A percentile compares a stretch with the other conserved stretches of the same genome.
phyloP scores from a whole-genome alignment of 2,329 filamentous ascomycete genomes.

The Cladophialophora exuberans region DNA sequence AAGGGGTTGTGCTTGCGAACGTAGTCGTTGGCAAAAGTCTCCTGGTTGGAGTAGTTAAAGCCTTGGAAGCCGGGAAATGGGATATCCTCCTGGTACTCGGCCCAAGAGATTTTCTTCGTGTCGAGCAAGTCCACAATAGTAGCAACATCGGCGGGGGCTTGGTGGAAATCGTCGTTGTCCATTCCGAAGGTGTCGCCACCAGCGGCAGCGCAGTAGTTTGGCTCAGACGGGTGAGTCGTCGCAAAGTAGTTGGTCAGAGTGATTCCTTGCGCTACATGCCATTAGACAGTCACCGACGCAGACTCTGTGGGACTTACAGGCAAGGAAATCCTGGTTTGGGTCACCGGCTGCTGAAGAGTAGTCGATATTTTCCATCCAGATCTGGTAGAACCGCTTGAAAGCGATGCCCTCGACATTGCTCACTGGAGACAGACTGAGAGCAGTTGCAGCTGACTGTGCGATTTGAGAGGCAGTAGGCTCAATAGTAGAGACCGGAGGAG shows the following conservation, averaged over 20 bases:
- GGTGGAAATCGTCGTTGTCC: slow-evolving; percentile 66
- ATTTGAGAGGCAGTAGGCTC: slow-evolving; percentile 33
- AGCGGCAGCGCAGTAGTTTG: slow-evolving; percentile 72
- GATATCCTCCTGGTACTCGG: slow-evolving; percentile 75
- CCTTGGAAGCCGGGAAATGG: slow-evolving; percentile 76
- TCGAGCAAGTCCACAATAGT: slow-evolving; percentile 72
- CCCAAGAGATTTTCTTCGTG: slow-evolving; percentile 67
- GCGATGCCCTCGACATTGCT: slow-evolving; percentile 69
- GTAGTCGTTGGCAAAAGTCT: slow-evolving; percentile 72
- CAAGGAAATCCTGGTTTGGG: slow-evolving; percentile 53
- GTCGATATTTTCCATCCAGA: slow-evolving; percentile 79
- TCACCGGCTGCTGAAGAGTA: slow-evolving; percentile 68
- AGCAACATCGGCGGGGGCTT: slow-evolving; percentile 63
- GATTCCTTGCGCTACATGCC: slow-evolving; percentile 57
- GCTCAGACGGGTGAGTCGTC: slow-evolving; percentile 73
- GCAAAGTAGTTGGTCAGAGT: slow-evolving; percentile 63
- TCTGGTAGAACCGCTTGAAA: slow-evolving; percentile 72
- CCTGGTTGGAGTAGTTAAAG: slow-evolving; percentile 63
- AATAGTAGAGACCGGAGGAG: slow-evolving; percentile 18
- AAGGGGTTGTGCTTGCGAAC: slow-evolving; percentile 79
- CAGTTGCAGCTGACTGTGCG: slow-evolving; percentile 53
- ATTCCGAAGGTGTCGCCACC: slow-evolving; percentile 76
- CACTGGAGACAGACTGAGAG: slow-evolving; percentile 62
- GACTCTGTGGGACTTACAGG: slow-evolving; percentile 37
- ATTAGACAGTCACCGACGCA: background rate